Evolutionary conservation across 768 basidiomycete species (phyloP), one percentile per base, ranked within the genome.

Genomic region (Podaxis sp.): DNA sequence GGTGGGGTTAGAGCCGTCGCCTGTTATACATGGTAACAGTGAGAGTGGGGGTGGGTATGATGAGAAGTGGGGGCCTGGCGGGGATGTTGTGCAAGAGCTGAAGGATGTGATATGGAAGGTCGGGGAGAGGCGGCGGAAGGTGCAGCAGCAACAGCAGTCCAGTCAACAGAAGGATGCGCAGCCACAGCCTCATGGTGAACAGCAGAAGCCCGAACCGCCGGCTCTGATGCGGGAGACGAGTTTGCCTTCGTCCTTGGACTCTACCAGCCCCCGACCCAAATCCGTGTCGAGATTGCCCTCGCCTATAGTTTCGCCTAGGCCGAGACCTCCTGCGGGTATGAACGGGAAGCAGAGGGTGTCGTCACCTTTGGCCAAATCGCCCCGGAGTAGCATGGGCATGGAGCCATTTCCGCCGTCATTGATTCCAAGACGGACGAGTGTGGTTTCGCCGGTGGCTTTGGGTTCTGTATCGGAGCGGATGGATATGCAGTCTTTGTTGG

Each of bases 51-150:
- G 59, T 36, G 54, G 65, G 38, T 70, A 69, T 17, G 68, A 71
- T 41, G 86, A 83, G 72, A 76, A 77, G 61, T 87, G 88, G 87
- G 90, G 89, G 0, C 90, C 89, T 6, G 84, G 85, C 3, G 87
- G 86, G 1, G 91, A 93, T 64, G 90, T 93, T 38, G 90, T 93
- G 4, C 86, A 91, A 71, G 91, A 93, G 72, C 76, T 93, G 65
- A 91, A 89, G 72, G 91, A 93, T 67, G 91, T 93, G 11, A 93
- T 93, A 33, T 91, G 89, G 89, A 89, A 91, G 71, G 91, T 93
- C 8, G 83, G 90, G 36, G 89, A 93, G 74, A 79, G 80, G 68
- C 78, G 86, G 71, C 75, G 88, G 63, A 80, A 79, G 72, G 78
- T 88, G 80, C 70, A 71, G 47, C 67, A 24, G 38, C 55, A 56